Base-by-base conservation (phyloP, 2,329 filamentous ascomycete genomes). In the Pestalotiopsis sp. region DNA sequence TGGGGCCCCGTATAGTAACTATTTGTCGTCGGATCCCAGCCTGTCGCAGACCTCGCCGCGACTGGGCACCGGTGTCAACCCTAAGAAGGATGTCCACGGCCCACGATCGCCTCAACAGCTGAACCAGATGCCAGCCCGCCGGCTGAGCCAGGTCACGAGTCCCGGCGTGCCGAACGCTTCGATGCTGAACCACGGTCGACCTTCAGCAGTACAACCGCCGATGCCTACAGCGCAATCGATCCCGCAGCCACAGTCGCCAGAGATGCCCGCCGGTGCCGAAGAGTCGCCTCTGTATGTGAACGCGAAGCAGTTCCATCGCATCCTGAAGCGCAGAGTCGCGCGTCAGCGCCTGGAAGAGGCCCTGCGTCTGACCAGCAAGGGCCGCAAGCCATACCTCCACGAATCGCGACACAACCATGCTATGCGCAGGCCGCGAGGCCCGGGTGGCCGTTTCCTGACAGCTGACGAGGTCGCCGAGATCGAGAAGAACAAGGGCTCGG, bases 391-490 rank as follows among this genome's bases (percentile, higher is more conserved):
- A 3, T 99, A 99, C 77, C 87, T 99, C 39, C 96, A 99, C 82
- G 96, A 99, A 79, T 98, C 95, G 31, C 89, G 96, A 77, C 96
- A 99, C 80, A 98, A 98, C 77, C 96, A 99, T 80, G 96, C 96
- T 11, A 99, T 99, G 96, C 91, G 96, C 68, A 87, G 96, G 75
- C 96, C 96, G 36, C 90, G 96, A 78, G 96, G 96, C 17, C 96
- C 96, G 0, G 96, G 96, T 66, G 96, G 96, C 25, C 91, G 96
- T 27, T 99, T 99, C 86, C 83, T 99, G 79, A 99, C 96, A 0
- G 95, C 96, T 1, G 96, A 98, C 68, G 96, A 99, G 80, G 95
- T 98, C 3, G 94, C 94, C 5, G 91, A 92, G 64, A 94, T 97
- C 85, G 95, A 97, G 77, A 89, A 90, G 74, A 87, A 86, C 62